Evolutionary conservation across 148 eudicot species (phyloP).

Genomic region (Linanthus parryae): DNA sequence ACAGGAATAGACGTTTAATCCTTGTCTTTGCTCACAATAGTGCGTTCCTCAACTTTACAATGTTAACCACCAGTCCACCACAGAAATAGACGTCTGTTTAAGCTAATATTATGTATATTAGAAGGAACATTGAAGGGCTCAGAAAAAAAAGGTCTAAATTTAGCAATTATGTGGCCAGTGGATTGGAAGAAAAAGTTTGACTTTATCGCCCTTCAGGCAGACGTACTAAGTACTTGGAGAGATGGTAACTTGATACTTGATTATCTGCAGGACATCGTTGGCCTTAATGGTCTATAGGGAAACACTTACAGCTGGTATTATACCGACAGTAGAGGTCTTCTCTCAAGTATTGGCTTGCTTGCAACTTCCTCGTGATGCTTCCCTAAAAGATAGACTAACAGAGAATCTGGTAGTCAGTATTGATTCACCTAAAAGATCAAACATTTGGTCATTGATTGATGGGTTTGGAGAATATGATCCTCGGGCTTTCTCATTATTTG

Average conservation of each 20-base stretch:
- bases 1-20: too few species aligned
- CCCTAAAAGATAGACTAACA: slow-evolving; percentile 50
- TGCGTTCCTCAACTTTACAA: too few species aligned
- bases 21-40: too few species aligned
- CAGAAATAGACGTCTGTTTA: too few species aligned
- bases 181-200: too few species aligned
- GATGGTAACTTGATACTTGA: slow-evolving; percentile 5
- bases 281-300: slow-evolving; percentile 82
- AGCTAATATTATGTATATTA: too few species aligned
- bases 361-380: slow-evolving; percentile 64
- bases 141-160: too few species aligned
- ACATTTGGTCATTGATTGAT: slow-evolving; percentile 59
- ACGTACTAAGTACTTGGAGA: too few species aligned
- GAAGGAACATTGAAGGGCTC: too few species aligned
- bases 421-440: slow-evolving; percentile 46
- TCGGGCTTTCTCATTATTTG: slow-evolving; percentile 82
- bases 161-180: too few species aligned
- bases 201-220: too few species aligned
- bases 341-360: slow-evolving; percentile 85
- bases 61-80: too few species aligned
- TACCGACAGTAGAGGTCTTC: slow-evolving; percentile 56
- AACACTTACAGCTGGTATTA: slow-evolving; percentile 58
- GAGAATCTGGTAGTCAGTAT: slow-evolving; percentile 58
- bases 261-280: slow-evolving; percentile 63
- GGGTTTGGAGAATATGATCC: slow-evolving; percentile 98